Conservation (phyloP, 176 grass and related monocot genomes). For the Aechmea fasciata region DNA sequence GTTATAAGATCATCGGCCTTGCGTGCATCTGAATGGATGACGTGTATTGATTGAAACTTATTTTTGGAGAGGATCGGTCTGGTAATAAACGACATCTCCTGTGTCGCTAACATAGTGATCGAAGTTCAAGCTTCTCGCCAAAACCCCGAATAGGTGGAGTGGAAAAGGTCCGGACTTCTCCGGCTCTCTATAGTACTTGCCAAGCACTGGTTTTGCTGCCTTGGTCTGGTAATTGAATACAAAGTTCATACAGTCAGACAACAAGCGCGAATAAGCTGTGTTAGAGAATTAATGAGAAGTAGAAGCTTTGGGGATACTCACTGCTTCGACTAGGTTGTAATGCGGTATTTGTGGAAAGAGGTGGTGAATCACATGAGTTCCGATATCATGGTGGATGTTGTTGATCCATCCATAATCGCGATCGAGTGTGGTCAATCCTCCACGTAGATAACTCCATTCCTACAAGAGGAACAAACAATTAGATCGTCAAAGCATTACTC, state of each 20-base stretch:
- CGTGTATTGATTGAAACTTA: slow-evolving; percentile 31
- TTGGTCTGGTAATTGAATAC: slow-evolving; percentile 47
- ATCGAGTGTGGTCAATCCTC: slow-evolving; percentile 85
- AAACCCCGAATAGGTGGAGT: slow-evolving; percentile 49
- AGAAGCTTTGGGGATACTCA: slow-evolving; percentile 16
- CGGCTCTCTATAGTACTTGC: slow-evolving; percentile 87
- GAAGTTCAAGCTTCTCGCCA: slow-evolving; percentile 49
- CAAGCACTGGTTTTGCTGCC: slow-evolving; percentile 80
- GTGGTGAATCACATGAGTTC: slow-evolving; percentile 94
- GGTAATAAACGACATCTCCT: slow-evolving; percentile 69
- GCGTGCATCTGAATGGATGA: not conserved
- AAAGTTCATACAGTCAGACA: slow-evolving; percentile 4
- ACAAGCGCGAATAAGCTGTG: not conserved
- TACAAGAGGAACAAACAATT: slow-evolving; percentile 23
- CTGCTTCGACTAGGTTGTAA: slow-evolving; percentile 86
- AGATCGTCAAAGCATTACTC: not conserved
- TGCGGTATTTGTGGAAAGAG: slow-evolving; percentile 93
- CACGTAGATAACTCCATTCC: slow-evolving; percentile 94
- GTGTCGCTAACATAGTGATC: slow-evolving; percentile 75
- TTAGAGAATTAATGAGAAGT: not conserved
- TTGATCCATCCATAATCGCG: slow-evolving; percentile 89
- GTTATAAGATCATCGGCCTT: not conserved
- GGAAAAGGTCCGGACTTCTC: slow-evolving; percentile 67
- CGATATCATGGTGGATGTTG: slow-evolving; percentile 92
- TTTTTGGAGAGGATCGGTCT: slow-evolving; percentile 41